These are phyloP conservation scores for Backusella sp. DNA, from an alignment of 192 early-diverging fungal species.

Conservation along the genomic window DNA sequence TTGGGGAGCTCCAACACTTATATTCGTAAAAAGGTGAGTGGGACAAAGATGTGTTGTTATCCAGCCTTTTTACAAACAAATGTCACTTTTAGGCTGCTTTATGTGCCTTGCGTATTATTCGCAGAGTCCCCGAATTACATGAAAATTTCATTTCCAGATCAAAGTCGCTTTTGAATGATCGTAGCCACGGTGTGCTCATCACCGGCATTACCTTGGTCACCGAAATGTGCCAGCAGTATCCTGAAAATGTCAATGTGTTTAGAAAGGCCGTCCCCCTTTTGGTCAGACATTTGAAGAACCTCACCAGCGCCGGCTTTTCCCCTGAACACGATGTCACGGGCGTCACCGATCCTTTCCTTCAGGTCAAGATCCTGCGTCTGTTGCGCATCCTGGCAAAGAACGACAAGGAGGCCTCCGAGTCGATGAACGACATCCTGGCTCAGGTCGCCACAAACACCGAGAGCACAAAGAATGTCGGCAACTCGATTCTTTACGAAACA, in stretches of 20 bases:
- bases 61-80: too few relatives aligned
- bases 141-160: constrained; percentile 79
- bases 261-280: constrained; percentile 80
- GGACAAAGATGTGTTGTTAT: too few relatives aligned
- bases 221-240: constrained; percentile 81
- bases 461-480: constrained; percentile 94
- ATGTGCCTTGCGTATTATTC: constrained; percentile 87
- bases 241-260: constrained; percentile 67
- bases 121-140: constrained; percentile 89
- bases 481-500: constrained; percentile 96
- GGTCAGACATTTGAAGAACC: constrained; percentile 84
- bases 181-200: constrained; percentile 94
- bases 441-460: constrained; percentile 97
- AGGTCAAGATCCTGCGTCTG: constrained; percentile 89
- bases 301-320: constrained; percentile 83
- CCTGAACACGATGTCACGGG: constrained; percentile 96
- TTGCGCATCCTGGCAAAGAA: constrained; percentile 84
- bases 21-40: constrained; percentile 86
- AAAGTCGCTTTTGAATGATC: constrained; percentile 79
- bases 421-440: constrained; percentile 96
- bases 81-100: constrained; percentile 80
- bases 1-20: constrained; percentile 90
- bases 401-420: constrained; percentile 80
- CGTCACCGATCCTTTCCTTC: constrained; percentile 97
- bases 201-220: constrained; percentile 86